Conservation (phyloP, 2,329 filamentous ascomycete genomes). For the Whalleya microplaca region DNA sequence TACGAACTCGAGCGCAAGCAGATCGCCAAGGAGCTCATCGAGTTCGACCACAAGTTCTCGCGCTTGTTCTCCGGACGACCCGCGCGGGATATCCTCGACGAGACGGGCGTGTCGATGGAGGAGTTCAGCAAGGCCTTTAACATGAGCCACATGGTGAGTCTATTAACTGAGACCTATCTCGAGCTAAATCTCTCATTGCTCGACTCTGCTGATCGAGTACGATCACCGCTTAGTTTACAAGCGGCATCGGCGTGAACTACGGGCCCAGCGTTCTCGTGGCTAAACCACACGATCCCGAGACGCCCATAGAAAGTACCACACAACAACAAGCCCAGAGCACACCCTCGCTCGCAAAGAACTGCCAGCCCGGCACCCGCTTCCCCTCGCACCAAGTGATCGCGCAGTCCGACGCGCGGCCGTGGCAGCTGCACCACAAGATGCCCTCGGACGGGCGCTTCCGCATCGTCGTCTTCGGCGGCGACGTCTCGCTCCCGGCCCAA, state of each 20-base stretch:
- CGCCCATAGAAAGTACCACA: conserved; percentile 21
- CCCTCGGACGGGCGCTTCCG: conserved; percentile 58
- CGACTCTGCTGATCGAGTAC: too few relatives aligned
- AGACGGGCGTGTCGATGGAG: conserved; percentile 59
- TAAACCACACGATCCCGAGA: too few relatives aligned
- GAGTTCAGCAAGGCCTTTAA: conserved; percentile 47
- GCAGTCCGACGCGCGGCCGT: conserved; percentile 56
- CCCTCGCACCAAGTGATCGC: conserved; percentile 60
- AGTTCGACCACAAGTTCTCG: conserved; percentile 54
- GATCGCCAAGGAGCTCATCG: conserved; percentile 63
- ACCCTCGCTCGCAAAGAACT: conserved; percentile 45
- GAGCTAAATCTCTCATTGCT: too few relatives aligned
- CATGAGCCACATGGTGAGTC: conserved; percentile 28
- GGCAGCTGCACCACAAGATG: conserved; percentile 59
- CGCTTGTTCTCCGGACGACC: conserved; percentile 53
- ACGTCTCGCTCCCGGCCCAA: conserved; percentile 50
- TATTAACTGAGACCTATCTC: background rate
- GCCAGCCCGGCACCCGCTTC: conserved; percentile 58
- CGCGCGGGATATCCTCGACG: conserved; percentile 58
- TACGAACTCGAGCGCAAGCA: conserved; percentile 52
- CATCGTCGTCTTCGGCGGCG: conserved; percentile 62
- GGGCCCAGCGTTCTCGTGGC: conserved; percentile 58
- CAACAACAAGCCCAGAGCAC: conserved; percentile 33
- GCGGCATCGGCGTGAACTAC: conserved; percentile 56
- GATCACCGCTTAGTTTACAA: conserved; percentile 24